These are phyloP conservation scores for Sugiyamaella pinicola DNA, from an alignment of 1,139 yeast species.

Conservation along the genomic window DNA sequence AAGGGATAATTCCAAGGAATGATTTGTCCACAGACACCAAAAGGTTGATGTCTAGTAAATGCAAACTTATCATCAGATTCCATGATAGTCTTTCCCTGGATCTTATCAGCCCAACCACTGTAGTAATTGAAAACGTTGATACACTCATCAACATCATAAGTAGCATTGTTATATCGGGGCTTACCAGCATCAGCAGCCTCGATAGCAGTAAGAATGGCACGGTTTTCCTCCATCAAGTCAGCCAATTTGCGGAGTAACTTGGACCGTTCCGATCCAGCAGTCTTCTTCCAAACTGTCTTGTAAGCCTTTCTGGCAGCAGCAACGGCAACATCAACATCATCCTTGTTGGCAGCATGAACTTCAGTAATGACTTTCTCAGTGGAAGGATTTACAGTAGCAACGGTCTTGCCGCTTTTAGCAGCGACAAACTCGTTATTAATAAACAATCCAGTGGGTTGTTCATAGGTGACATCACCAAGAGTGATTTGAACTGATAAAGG, in stretches of 20 bases:
- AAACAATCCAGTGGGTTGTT: slow-evolving; percentile 80
- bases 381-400: slow-evolving; percentile 48
- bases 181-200: slow-evolving; percentile 67
- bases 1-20: slow-evolving; percentile 92
- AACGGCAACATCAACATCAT: slow-evolving; percentile 61
- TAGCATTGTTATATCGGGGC: slow-evolving; percentile 46
- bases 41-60: slow-evolving; percentile 69
- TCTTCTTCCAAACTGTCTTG: slow-evolving; percentile 51
- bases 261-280: slow-evolving; percentile 52
- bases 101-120: slow-evolving; percentile 86
- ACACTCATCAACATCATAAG: slow-evolving; percentile 62
- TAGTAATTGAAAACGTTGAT: slow-evolving; percentile 55
- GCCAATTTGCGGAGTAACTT: slow-evolving; percentile 53
- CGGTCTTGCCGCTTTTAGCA: slow-evolving; percentile 59
- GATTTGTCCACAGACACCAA: slow-evolving; percentile 87
- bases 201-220: slow-evolving; percentile 53
- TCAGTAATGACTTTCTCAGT: slow-evolving; percentile 57
- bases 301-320: slow-evolving; percentile 59
- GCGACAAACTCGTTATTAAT: slow-evolving; percentile 77
- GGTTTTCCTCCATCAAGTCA: slow-evolving; percentile 51
- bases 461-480: slow-evolving; percentile 54
- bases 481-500: slow-evolving; percentile 42
- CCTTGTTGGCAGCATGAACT: slow-evolving; percentile 56
- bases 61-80: slow-evolving; percentile 62
- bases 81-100: slow-evolving; percentile 59